These are phyloP conservation scores for Aphanomyces euteiches DNA, from an alignment of 352 stramenopile species.

Conservation along the genomic window DNA sequence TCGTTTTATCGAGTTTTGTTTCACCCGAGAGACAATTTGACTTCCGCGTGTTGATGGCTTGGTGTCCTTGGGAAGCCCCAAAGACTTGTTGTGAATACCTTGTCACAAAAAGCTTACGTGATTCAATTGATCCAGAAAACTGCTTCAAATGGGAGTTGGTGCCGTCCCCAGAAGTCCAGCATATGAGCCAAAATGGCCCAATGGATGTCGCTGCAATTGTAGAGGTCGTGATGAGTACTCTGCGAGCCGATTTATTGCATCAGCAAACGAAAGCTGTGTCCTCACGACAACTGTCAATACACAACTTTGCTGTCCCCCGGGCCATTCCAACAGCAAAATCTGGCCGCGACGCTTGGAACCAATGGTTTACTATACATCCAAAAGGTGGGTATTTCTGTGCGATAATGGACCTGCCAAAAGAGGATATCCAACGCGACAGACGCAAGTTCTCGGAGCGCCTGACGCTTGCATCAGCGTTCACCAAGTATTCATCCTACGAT, in stretches of 20 bases:
- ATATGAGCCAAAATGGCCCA: too few species aligned
- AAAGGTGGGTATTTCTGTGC: slow-evolving; percentile 9
- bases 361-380: slow-evolving; percentile 1
- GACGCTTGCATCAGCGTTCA: slow-evolving; percentile 6
- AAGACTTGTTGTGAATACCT: slow-evolving; percentile 15
- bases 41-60: not conserved
- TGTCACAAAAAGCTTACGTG: not conserved
- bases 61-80: not conserved
- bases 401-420: not conserved
- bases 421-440: not conserved
- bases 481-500: slow-evolving; percentile 1
- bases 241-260: too few species aligned
- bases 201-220: too few species aligned
- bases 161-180: not conserved
- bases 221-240: too few species aligned
- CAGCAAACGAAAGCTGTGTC: too few species aligned
- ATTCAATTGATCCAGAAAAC: not conserved
- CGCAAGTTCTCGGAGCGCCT: not conserved
- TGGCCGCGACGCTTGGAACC: not conserved
- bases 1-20: slow-evolving; percentile 6
- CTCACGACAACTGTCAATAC: not conserved
- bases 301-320: not conserved
- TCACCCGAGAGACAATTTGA: not conserved
- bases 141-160: not conserved
- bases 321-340: not conserved